A percentile compares a stretch with the other conserved stretches of the same genome.
Conservation (phyloP, 2,329 filamentous ascomycete species). For the Akanthomyces uredinophilus region DNA sequence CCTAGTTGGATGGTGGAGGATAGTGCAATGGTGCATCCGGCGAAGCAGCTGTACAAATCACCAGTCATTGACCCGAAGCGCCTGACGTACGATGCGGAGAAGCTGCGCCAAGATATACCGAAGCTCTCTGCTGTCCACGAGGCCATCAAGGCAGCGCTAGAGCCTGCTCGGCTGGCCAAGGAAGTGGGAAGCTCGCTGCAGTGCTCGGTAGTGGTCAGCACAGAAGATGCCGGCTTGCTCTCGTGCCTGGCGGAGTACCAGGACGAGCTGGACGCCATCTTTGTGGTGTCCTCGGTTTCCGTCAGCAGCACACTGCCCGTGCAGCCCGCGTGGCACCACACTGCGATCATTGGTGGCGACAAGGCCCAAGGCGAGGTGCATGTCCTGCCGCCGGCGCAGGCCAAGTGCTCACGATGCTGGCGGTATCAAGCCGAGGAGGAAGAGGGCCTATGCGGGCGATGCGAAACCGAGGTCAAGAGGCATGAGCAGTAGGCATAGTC, state of each 20-base stretch:
- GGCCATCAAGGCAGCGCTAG: constrained; percentile 70
- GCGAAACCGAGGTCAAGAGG: constrained; percentile 55
- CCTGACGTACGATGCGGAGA: constrained; percentile 33
- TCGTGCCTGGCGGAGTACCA: constrained; percentile 35
- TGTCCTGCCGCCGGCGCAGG: constrained; percentile 44
- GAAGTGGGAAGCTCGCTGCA: constrained; percentile 76
- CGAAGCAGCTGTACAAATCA: constrained; percentile 42
- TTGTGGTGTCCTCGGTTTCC: constrained; percentile 63
- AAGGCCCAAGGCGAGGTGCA: constrained; percentile 34
- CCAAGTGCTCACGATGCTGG: constrained; percentile 89
- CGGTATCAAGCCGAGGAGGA: constrained; percentile 67
- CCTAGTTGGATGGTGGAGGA: constrained; percentile 58
- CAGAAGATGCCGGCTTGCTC: constrained; percentile 34
- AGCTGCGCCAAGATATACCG: constrained; percentile 39
- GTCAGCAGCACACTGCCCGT: constrained; percentile 34
- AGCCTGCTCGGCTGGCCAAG: constrained; percentile 66
- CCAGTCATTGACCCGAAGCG: constrained; percentile 38
- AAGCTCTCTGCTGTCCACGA: constrained; percentile 52
- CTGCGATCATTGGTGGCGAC: constrained; percentile 37
- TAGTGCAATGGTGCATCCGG: constrained; percentile 35
- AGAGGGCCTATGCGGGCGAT: constrained; percentile 66
- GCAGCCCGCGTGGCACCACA: constrained; percentile 36
- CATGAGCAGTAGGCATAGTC: background rate
- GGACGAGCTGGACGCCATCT: constrained; percentile 56
- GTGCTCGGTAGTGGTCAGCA: constrained; percentile 58